A percentile compares a stretch with the other conserved stretches of the same genome.
phyloP scores from a whole-genome alignment of 495 filamentous ascomycete genomes.

The Aspergillus heteromorphus region DNA sequence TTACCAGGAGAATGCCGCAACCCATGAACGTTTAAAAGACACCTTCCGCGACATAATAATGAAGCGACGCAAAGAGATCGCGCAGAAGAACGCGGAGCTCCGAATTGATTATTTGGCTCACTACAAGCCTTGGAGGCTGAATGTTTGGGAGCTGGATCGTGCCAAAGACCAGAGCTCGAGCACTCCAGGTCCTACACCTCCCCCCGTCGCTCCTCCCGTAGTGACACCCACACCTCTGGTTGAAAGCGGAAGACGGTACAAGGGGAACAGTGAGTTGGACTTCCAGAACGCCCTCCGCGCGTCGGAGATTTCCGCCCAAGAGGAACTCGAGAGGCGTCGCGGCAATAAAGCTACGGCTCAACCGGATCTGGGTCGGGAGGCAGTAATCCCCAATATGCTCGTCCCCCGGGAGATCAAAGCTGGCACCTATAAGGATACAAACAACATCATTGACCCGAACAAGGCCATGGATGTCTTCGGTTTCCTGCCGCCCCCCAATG shows the following conservation, averaged over 20 bases:
- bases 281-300: conserved; percentile 70
- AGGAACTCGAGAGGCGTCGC: conserved; percentile 64
- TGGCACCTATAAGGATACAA: conserved; percentile 62
- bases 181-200: conserved; percentile 48
- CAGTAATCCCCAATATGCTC: conserved; percentile 75
- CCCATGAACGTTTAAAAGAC: conserved; percentile 32
- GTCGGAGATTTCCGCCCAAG: conserved; percentile 69
- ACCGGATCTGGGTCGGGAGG: conserved; percentile 77
- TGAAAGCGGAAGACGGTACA: conserved; percentile 51
- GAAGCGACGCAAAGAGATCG: conserved; percentile 36
- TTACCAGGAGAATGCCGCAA: conserved; percentile 36
- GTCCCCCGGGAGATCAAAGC: conserved; percentile 43
- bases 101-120: conserved; percentile 36
- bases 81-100: conserved; percentile 35
- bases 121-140: conserved; percentile 46
- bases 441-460: conserved; percentile 61
- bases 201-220: conserved; percentile 29
- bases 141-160: conserved; percentile 55
- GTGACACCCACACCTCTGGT: conserved; percentile 43
- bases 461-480: conserved; percentile 65
- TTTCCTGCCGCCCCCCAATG: conserved; percentile 69
- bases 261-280: conserved; percentile 68
- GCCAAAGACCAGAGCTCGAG: conserved; percentile 50
- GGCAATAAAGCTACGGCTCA: conserved; percentile 62
- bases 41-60: conserved; percentile 31